Evolutionary conservation across 306 rosid genomes (phyloP).

Genomic region (Albizia julibrissin): DNA sequence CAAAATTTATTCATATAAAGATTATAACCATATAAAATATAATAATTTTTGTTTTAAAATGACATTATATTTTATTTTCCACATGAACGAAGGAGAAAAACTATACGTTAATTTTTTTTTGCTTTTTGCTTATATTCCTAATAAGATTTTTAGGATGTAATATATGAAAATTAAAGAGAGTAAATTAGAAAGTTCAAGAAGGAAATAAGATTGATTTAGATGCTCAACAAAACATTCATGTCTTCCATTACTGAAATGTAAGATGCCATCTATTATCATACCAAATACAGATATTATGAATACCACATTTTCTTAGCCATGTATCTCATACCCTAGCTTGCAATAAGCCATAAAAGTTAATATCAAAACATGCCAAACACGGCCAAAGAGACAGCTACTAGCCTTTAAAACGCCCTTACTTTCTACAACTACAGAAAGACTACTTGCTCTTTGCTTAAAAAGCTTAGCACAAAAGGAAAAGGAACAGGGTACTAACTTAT

Average conservation of each 20-base stretch:
- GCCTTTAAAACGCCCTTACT: background rate
- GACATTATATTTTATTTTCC: background rate
- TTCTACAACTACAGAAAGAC: slow-evolving; percentile 11
- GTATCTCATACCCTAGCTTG: background rate
- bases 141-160: background rate
- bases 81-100: background rate
- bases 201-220: background rate
- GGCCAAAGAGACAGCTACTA: background rate
- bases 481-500: slow-evolving; percentile 4
- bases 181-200: background rate
- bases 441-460: slow-evolving; percentile 21
- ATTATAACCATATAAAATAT: background rate
- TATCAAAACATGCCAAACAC: background rate
- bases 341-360: background rate
- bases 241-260: background rate
- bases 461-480: slow-evolving; percentile 14
- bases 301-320: background rate
- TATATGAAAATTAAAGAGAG: background rate
- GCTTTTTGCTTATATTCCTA: background rate
- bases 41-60: background rate
- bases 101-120: background rate
- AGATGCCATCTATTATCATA: background rate
- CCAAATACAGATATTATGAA: background rate
- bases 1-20: background rate
- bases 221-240: background rate